Base-by-base conservation (phyloP, 495 filamentous ascomycete genomes). In the Hypomontagnella monticulosa region DNA sequence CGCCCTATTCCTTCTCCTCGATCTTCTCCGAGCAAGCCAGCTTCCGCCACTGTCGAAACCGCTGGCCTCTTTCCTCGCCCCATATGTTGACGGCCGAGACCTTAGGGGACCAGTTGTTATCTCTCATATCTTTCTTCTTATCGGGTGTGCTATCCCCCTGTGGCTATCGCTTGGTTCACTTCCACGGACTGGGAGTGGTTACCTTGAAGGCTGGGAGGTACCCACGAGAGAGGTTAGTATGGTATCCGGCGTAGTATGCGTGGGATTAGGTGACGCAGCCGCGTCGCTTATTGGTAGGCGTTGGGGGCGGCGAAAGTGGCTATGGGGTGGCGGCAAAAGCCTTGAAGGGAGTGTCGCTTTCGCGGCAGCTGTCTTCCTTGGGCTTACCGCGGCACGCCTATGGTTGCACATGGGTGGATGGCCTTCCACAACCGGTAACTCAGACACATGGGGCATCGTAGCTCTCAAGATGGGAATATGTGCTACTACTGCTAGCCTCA, bases 261-360 rank as follows among this genome's bases (percentile, higher is more conserved):
- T 99, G 18, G 95, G 95, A 2, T 86, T 99, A 76, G 95, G 95
- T 11, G 95, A 99, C 74, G 93, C 95, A 0, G 95, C 94, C 0
- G 95, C 95, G n/a, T 94, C 90, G 3, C 79, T 99, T 1, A 86
- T 97, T 23, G 96, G 95, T 4, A 81, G 96, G n/a, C 84, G 94
- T 8, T 94, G 87, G 73, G 96, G 95, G 12, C 85, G 85, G 16
- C 83, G 84, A 10, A 97, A 97, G 82, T 99, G 95, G 95, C 84
- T 93, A 43, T 99, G 95, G 95, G 90, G 91, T 23, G 95, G 95
- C 11, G 95, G 93, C 3, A 99, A 98, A 78, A 97, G 92, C 50
- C 79, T 99, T 1, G 93, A 98, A 76, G 95, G 95, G 19, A 95
- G 91, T 66, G 63, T 88, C 19, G 95, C 95, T 12, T 98, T 99